These are phyloP conservation scores for Salvia hispanica DNA, from an alignment of 257 asterid genomes.

Conservation along the genomic window DNA sequence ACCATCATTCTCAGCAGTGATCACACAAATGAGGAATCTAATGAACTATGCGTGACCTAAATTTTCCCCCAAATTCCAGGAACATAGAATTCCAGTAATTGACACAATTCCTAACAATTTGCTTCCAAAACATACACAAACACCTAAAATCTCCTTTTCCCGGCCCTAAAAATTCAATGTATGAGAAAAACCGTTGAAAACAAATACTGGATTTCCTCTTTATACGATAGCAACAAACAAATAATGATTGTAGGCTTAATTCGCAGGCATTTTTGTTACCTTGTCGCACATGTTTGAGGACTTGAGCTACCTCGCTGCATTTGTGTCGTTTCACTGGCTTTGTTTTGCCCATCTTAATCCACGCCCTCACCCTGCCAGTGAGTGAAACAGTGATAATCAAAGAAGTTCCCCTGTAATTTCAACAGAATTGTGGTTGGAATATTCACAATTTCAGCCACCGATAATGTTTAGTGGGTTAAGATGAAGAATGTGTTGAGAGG, in stretches of 20 bases:
- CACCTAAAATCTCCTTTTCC: background rate
- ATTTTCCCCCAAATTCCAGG: no score
- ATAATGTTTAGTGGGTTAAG: no score
- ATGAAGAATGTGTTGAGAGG: no score
- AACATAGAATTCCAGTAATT: no score
- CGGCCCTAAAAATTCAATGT: background rate
- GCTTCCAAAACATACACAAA: background rate
- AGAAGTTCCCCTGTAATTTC: background rate
- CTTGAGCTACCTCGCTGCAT: conserved; percentile 42
- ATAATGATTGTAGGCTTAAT: background rate
- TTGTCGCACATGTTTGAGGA: conserved; percentile 24
- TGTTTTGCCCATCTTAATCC: conserved; percentile 42
- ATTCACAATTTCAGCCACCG: background rate
- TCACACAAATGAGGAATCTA: background rate
- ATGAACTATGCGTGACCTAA: background rate
- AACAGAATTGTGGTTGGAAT: background rate
- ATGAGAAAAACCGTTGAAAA: no score
- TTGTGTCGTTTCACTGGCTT: conserved; percentile 38
- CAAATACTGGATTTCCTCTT: no score
- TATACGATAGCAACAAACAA: background rate
- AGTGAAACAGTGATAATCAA: background rate
- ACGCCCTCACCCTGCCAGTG: conserved; percentile 52
- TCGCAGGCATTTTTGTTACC: conserved; percentile 29
- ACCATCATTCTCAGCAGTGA: background rate
- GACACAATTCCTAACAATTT: background rate